Evolutionary conservation across 2,329 filamentous ascomycete genomes (phyloP).

Genomic region (Trichoderma atroviride): DNA sequence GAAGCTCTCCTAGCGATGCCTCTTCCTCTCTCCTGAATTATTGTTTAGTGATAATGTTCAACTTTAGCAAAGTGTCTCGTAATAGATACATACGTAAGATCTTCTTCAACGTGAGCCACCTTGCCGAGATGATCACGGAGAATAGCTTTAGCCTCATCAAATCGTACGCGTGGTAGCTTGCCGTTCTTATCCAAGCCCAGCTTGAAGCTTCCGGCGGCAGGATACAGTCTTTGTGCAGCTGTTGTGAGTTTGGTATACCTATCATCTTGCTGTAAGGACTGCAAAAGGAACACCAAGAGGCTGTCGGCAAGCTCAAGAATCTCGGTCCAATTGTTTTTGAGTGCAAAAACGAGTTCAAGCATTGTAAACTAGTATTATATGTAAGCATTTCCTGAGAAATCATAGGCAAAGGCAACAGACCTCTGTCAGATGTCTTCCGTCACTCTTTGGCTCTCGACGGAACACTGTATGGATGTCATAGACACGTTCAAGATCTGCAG

Average conservation of each 20-base stretch:
- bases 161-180: background rate
- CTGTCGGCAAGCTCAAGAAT: constrained; percentile 5
- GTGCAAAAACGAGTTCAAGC: constrained; percentile 9
- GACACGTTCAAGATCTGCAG: constrained; percentile 1
- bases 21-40: constrained; percentile 6
- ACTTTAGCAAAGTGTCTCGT: background rate
- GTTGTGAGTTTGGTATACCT: background rate
- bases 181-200: background rate
- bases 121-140: constrained; percentile 2
- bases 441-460: background rate
- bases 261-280: constrained; percentile 1
- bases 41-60: background rate
- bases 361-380: constrained; percentile 2
- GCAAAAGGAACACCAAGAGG: constrained; percentile 8
- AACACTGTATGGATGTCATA: constrained; percentile 9
- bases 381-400: background rate
- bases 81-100: constrained; percentile 6
- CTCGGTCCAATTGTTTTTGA: constrained; percentile 2
- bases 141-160: constrained; percentile 8
- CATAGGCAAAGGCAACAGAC: background rate
- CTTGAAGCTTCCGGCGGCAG: constrained; percentile 2
- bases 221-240: constrained; percentile 8
- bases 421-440: constrained; percentile 10
- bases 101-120: background rate
- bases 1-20: background rate